A percentile compares a stretch with the other conserved stretches of the same genome.
Evolutionary conservation across 768 basidiomycete species (phyloP).

Genomic region (Exidia glandulosa): DNA sequence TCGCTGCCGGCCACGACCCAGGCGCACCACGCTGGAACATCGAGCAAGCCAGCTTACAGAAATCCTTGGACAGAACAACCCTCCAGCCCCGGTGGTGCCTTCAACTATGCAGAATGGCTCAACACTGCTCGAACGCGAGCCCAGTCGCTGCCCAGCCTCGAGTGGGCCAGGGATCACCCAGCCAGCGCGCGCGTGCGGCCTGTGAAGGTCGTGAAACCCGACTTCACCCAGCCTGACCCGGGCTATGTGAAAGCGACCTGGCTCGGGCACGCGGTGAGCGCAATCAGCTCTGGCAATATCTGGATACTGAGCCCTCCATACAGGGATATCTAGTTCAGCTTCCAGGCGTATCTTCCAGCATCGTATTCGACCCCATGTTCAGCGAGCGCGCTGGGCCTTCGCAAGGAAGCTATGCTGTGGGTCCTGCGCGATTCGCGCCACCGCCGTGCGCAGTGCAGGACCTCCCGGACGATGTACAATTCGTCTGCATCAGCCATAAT

Average conservation of each 20-base stretch:
- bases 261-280: constrained; percentile 28
- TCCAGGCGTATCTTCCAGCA: constrained; percentile 13
- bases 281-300: not conserved
- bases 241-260: constrained; percentile 20
- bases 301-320: not conserved
- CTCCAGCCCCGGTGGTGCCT: not conserved
- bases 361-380: constrained; percentile 34
- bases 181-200: not conserved
- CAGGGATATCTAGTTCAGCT: constrained; percentile 22
- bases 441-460: constrained; percentile 27
- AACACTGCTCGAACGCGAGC: not conserved
- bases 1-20: too few relatives aligned
- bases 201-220: constrained; percentile 16
- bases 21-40: not conserved
- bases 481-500: constrained; percentile 31
- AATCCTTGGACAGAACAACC: not conserved
- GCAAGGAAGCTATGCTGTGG: constrained; percentile 14
- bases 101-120: not conserved
- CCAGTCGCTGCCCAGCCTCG: not conserved
- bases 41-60: not conserved
- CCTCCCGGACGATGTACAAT: constrained; percentile 25
- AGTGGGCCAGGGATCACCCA: constrained; percentile 9
- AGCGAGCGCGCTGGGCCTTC: constrained; percentile 20
- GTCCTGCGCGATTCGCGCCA: constrained; percentile 21
- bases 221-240: constrained; percentile 11